These are phyloP conservation scores for Phytophthora chlamydospora DNA, from an alignment of 352 stramenopile genomes.

Conservation along the genomic window DNA sequence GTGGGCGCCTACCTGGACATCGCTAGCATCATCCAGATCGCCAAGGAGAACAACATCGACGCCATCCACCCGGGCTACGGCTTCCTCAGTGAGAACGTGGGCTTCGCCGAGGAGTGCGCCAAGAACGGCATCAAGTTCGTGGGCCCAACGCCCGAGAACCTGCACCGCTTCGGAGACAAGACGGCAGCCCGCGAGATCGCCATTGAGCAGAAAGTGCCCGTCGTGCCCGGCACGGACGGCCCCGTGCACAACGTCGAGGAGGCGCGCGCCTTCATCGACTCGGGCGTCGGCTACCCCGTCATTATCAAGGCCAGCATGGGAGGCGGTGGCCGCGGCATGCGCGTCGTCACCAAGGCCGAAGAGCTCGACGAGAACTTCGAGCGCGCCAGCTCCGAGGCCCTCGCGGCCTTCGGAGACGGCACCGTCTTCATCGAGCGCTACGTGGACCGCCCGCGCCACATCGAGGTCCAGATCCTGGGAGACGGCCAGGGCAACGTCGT, in stretches of 20 bases:
- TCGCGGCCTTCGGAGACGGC: constrained; percentile 94
- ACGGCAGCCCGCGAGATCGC: constrained; percentile 88
- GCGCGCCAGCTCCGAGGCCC: constrained; percentile 83
- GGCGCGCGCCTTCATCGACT: constrained; percentile 90
- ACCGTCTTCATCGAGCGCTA: constrained; percentile 97
- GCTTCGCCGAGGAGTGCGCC: constrained; percentile 93
- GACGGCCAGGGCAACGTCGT: constrained; percentile 95
- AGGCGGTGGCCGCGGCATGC: constrained; percentile 97
- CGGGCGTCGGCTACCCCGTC: constrained; percentile 93
- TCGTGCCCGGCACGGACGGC: constrained; percentile 91
- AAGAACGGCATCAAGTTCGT: constrained; percentile 96
- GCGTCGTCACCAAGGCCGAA: constrained; percentile 84
- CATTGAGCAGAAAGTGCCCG: constrained; percentile 88
- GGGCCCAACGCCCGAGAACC: constrained; percentile 93
- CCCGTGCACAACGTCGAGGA: constrained; percentile 90
- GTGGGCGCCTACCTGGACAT: constrained; percentile 97
- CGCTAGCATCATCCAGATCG: constrained; percentile 92
- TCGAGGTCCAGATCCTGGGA: constrained; percentile 98
- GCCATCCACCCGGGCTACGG: constrained; percentile 98
- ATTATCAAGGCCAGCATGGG: constrained; percentile 99
- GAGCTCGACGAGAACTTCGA: constrained; percentile 92
- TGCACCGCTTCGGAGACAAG: constrained; percentile 92
- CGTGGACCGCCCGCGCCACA: constrained; percentile 95
- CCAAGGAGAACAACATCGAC: constrained; percentile 92
- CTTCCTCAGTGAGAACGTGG: constrained; percentile 96